Percentiles rank a stretch among this genome's conserved stretches.
phyloP scores from a whole-genome alignment of 805 yeast species.

The Ogataea minuta region DNA sequence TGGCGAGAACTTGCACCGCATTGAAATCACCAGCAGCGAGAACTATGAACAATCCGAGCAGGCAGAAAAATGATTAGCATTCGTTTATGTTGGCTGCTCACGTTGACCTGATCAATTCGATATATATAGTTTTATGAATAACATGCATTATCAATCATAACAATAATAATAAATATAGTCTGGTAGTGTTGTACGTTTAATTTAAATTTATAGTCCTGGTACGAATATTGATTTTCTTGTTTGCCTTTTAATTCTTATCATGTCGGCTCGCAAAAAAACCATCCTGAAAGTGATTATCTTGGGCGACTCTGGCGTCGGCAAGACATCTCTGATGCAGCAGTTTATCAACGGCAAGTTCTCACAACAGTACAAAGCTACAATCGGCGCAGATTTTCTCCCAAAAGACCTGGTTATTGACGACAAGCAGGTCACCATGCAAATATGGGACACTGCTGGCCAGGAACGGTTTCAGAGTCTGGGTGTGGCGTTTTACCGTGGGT shows the following conservation, averaged over 20 bases:
- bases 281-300: conserved; percentile 83
- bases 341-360: conserved; percentile 93
- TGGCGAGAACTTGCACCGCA: conserved; percentile 20
- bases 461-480: conserved; percentile 96
- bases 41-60: conserved; percentile 1
- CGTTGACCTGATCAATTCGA: too few relatives aligned
- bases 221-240: not conserved
- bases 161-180: too few relatives aligned
- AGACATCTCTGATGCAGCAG: conserved; percentile 95
- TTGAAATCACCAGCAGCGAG: conserved; percentile 18
- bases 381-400: conserved; percentile 95
- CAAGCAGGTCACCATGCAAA: conserved; percentile 74
- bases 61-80: too few relatives aligned
- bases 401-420: conserved; percentile 87
- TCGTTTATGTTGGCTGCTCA: too few relatives aligned
- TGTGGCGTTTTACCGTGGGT: conserved; percentile 96
- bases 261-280: conserved; percentile 59
- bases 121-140: too few relatives aligned
- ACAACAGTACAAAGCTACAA: conserved; percentile 95
- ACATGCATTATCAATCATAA: too few relatives aligned
- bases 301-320: conserved; percentile 98
- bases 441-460: conserved; percentile 99
- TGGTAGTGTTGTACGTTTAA: too few relatives aligned
- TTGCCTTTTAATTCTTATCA: conserved; percentile 6
- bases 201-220: too few relatives aligned